Evolutionary conservation across 495 filamentous ascomycete genomes (phyloP).

Genomic region (Choiromyces venosus): DNA sequence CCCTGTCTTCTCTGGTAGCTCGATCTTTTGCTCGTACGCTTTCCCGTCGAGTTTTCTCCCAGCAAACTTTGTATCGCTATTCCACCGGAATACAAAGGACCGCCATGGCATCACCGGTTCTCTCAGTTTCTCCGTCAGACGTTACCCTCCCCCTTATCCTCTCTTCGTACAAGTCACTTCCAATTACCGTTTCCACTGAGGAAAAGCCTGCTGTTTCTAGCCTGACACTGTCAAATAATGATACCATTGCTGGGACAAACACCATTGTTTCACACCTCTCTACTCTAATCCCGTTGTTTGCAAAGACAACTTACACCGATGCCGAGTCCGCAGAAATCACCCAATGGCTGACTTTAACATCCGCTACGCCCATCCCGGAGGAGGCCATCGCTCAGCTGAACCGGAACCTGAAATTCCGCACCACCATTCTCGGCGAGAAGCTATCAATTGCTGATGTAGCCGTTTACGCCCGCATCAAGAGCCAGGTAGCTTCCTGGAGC

Average conservation of each 20-base stretch:
- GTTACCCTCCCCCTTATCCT: slow-evolving; percentile 36
- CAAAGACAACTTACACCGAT: slow-evolving; percentile 61
- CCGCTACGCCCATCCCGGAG: slow-evolving; percentile 54
- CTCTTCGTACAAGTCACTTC: slow-evolving; percentile 24
- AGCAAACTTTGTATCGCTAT: slow-evolving; percentile 4
- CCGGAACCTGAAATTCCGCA: slow-evolving; percentile 76
- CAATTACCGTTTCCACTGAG: slow-evolving; percentile 14
- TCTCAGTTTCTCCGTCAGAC: slow-evolving; percentile 32
- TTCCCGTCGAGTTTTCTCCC: slow-evolving; percentile 22
- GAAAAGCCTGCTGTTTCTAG: slow-evolving; percentile 24
- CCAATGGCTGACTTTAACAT: slow-evolving; percentile 75
- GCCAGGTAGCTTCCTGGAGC: slow-evolving; percentile 71
- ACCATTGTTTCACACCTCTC: slow-evolving; percentile 38
- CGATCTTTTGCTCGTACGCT: slow-evolving; percentile 17
- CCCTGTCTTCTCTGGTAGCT: neutral
- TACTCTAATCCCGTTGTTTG: slow-evolving; percentile 47
- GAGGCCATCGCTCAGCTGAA: slow-evolving; percentile 72
- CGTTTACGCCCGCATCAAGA: slow-evolving; percentile 73
- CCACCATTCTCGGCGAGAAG: slow-evolving; percentile 84
- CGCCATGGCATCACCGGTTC: slow-evolving; percentile 28
- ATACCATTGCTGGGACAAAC: slow-evolving; percentile 35
- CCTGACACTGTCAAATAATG: slow-evolving; percentile 24
- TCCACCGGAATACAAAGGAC: slow-evolving; percentile 22
- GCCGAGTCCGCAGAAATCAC: slow-evolving; percentile 77
- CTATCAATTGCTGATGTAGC: slow-evolving; percentile 85